phyloP scores from a whole-genome alignment of 1,284 basidiomycete genomes.

The Chiua sp. region DNA sequence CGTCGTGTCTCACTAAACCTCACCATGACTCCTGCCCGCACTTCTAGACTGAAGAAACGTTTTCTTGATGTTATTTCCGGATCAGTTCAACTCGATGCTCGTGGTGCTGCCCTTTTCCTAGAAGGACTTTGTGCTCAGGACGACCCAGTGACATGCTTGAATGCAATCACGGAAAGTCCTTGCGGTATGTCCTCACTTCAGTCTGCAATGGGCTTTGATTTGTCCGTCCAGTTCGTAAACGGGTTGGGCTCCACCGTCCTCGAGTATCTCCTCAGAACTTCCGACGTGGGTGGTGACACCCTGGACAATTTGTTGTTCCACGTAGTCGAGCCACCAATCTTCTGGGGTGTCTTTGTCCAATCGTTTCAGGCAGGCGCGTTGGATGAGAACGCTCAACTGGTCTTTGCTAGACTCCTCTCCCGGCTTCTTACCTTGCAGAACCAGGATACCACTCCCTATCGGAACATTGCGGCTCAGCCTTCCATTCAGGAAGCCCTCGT shows the following conservation, averaged over 20 bases:
- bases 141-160: slow-evolving; percentile 46
- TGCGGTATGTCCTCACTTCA: slow-evolving; percentile 49
- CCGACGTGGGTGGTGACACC: slow-evolving; percentile 46
- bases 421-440: slow-evolving; percentile 43
- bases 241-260: slow-evolving; percentile 45
- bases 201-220: slow-evolving; percentile 49
- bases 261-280: slow-evolving; percentile 47
- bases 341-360: slow-evolving; percentile 49
- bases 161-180: slow-evolving; percentile 45
- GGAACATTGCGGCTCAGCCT: not conserved
- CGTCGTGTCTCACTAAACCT: not conserved
- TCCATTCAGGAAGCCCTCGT: not conserved
- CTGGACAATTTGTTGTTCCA: slow-evolving; percentile 35
- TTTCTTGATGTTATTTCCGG: slow-evolving; percentile 32
- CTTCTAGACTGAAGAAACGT: slow-evolving; percentile 23
- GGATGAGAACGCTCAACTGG: slow-evolving; percentile 38
- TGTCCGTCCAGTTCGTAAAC: slow-evolving; percentile 50
- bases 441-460: slow-evolving; percentile 13
- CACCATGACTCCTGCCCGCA: not conserved
- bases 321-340: slow-evolving; percentile 58
- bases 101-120: slow-evolving; percentile 43
- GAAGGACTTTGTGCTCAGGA: slow-evolving; percentile 51
- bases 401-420: slow-evolving; percentile 57
- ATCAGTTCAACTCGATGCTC: slow-evolving; percentile 15
- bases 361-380: slow-evolving; percentile 45